Evolutionary conservation across 768 basidiomycete species (phyloP).

Genomic region (Daedalea quercina): DNA sequence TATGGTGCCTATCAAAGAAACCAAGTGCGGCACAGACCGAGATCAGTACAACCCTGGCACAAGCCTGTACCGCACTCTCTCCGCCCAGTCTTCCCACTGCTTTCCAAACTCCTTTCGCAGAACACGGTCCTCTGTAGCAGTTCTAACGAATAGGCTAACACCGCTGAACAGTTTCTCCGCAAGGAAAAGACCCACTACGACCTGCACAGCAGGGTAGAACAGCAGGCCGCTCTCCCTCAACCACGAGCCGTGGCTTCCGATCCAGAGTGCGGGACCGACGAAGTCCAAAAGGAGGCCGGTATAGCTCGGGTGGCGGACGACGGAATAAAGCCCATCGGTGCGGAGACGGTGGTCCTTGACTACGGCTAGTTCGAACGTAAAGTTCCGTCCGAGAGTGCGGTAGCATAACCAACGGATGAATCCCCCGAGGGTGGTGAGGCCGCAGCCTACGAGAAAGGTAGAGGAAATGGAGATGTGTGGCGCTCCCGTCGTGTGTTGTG

Average conservation of each 20-base stretch:
- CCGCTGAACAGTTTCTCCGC: too few species aligned
- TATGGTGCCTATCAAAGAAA: too few species aligned
- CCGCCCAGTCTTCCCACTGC: slow-evolving; percentile 3
- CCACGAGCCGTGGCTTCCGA: slow-evolving; percentile 9
- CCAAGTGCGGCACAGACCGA: too few species aligned
- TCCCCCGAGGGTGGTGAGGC: slow-evolving; percentile 8
- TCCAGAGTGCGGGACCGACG: too few species aligned
- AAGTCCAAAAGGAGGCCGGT: too few species aligned
- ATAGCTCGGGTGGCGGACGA: too few species aligned
- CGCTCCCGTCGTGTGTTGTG: too few species aligned
- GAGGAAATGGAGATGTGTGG: too few species aligned
- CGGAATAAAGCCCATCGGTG: too few species aligned
- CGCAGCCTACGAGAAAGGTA: slow-evolving; percentile 10
- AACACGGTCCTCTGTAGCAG: neutral
- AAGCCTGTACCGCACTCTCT: neutral
- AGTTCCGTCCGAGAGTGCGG: slow-evolving; percentile 19
- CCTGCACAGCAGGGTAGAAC: slow-evolving; percentile 1
- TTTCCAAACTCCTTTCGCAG: slow-evolving; percentile 5
- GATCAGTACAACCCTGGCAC: neutral
- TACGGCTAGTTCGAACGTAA: slow-evolving; percentile 23
- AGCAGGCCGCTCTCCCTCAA: slow-evolving; percentile 8
- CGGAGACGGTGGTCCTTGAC: slow-evolving; percentile 20
- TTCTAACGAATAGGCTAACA: too few species aligned
- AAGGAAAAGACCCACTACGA: neutral
- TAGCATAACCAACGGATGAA: slow-evolving; percentile 15